Base-by-base conservation (phyloP, 768 basidiomycete genomes). In the Strobilomyces confusus region DNA sequence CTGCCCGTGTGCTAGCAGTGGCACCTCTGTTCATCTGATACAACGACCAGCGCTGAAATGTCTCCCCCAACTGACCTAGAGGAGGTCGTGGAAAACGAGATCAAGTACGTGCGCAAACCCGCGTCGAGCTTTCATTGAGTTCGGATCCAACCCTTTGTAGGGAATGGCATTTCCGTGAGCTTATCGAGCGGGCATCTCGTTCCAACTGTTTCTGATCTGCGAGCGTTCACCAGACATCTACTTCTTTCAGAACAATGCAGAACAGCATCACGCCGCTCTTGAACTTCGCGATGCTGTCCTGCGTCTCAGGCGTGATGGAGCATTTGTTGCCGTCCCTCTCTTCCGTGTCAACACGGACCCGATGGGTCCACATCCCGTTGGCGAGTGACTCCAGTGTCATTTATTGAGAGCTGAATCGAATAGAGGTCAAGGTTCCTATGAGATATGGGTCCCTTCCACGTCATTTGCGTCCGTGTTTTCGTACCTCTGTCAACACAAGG, bases 151-250 rank as follows among this genome's bases (percentile, higher is more conserved):
- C 13, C 26, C 43, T 48, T 3, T 25, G 19, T 60, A 87, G 87
- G 65, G 87, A 89, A 65, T 89, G 87, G 87, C 87, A 89, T 62
- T 89, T 89, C 62, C 87, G 87, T 87, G 64, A 61, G 81, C 69
- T n/a, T 7, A 17, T 53, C 43, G 5, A n/a, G n/a, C n/a, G 15
- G 48, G 2, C 25, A 33, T 29, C 17, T 4, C 20, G 2, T 29
- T 12, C 43, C 8, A 8, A 12, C 47, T 33, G 22, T 17, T 26
- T 40, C 54, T 51, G 17, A 52, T 38, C n/a, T n/a, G 40, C 22
- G 43, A 48, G 22, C 38, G 15, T 19, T 30, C 17, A 12, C 36
- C 26, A 89, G 87, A 91, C 62, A 89, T 91, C 44, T 89, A 91
- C 69, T 91, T 89, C 66, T 81, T 82, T 57, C 87, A 88, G 68